These are phyloP conservation scores for Flagelloscypha sp. DNA, from an alignment of 768 basidiomycete genomes.

Conservation along the genomic window DNA sequence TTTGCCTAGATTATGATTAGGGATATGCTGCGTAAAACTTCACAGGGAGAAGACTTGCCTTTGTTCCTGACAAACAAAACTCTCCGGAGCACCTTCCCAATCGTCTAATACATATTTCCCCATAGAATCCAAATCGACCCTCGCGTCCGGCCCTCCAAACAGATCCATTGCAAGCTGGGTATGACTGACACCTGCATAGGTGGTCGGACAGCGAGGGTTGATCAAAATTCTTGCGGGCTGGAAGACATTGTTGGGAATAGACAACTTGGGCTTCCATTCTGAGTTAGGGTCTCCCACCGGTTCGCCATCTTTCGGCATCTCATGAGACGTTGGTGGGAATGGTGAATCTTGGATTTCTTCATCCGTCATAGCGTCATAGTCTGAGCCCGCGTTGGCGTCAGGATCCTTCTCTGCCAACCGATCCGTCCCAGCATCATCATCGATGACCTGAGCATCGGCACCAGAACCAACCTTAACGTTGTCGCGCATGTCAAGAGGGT, in stretches of 20 bases:
- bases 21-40: constrained; percentile 3
- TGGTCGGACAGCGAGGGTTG: constrained; percentile 94
- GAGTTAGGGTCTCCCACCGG: constrained; percentile 27
- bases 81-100: constrained; percentile 95
- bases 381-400: constrained; percentile 79
- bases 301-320: constrained; percentile 25
- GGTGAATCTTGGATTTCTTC: constrained; percentile 40
- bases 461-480: too few species aligned
- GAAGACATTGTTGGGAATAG: constrained; percentile 85
- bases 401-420: too few species aligned
- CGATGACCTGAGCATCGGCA: too few species aligned
- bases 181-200: constrained; percentile 95
- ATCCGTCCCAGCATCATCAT: too few species aligned
- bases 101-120: constrained; percentile 84
- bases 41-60: constrained; percentile 34
- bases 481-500: too few species aligned
- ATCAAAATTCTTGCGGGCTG: constrained; percentile 85
- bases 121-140: constrained; percentile 27
- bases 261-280: constrained; percentile 30
- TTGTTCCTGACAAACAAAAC: constrained; percentile 97
- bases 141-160: constrained; percentile 74
- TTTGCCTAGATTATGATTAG: constrained; percentile 42
- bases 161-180: constrained; percentile 92
- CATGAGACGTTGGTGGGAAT: too few species aligned
- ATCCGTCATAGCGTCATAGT: constrained; percentile 81